Evolutionary conservation across 2,329 filamentous ascomycete genomes (phyloP), one percentile per base, ranked within the genome.

Genomic region (Tolypocladium guangdongense): DNA sequence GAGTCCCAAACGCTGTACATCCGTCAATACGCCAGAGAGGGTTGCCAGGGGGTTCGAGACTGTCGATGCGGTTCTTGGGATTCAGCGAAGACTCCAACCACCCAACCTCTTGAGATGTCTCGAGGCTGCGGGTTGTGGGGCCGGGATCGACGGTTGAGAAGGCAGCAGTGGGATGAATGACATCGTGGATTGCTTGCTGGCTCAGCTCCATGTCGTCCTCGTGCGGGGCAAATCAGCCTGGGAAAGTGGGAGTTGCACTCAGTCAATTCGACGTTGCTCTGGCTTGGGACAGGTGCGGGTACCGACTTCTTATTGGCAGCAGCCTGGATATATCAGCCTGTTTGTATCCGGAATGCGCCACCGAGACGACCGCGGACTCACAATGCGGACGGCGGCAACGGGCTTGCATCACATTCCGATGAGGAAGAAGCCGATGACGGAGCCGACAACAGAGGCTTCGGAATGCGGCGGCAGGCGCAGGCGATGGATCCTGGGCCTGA

Each of bases 1-100:
- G 80, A 12, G 77, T 81, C 5, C 80, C 81, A 52, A 79, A 71
- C 20, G 74, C 76, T 24, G 77, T 76, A 59, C 75, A 79, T 49
- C 81, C 80, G 58, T 84, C 80, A 49, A 84, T 75, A 36, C 77
- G 73, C 80, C 81, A 84, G 8, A 78, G 64, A 2, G 78, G 73
- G 0, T 66, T 59, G 16, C 59, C 50, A 2, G 73, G 71, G 8
- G 69, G 64, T 3, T 71, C 72, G 18, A 84, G 73, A 57, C 78
- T 81, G 62, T 83, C 74, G 61, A 83, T 77, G 55, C 80, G 74
- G 60, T 82, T 83, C 63, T 80, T 81, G 8, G 80, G 81, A 57
- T 84, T 84, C 43, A 83, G 68, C 41, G 70, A 65, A 6, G 80
- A 83, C 3, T 63, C 56, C 14, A 66, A 62, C 80, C 80, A 83